Evolutionary conservation across 2,329 filamentous ascomycete species (phyloP).

Genomic region (Penicillium crustosum): DNA sequence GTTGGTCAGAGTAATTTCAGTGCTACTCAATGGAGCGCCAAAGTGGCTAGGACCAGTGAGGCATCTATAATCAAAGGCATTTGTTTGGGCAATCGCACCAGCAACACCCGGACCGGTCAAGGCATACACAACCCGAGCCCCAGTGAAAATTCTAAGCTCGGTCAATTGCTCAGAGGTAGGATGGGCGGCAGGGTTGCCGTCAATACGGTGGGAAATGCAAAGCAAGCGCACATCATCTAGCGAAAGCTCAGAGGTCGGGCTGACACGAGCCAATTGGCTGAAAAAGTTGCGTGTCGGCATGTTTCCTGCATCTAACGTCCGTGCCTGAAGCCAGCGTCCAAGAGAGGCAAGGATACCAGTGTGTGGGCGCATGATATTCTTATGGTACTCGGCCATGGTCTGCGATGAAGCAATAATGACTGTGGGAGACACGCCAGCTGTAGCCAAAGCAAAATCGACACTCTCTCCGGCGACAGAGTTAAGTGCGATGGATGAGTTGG

Average conservation of each 20-base stretch:
- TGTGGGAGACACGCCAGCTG: conserved; percentile 74
- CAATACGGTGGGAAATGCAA: conserved; percentile 72
- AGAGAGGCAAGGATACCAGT: conserved; percentile 64
- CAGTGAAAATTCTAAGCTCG: conserved; percentile 77
- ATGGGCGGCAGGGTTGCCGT: conserved; percentile 58
- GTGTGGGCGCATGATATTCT: conserved; percentile 59
- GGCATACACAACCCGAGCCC: conserved; percentile 79
- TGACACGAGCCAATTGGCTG: conserved; percentile 45
- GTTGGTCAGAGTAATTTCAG: conserved; percentile 69
- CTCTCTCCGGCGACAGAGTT: conserved; percentile 80
- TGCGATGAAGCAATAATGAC: conserved; percentile 76
- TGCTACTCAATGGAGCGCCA: conserved; percentile 73
- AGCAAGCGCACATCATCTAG: conserved; percentile 75
- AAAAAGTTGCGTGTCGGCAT: conserved; percentile 68
- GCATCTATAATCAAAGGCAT: conserved; percentile 79
- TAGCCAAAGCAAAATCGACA: conserved; percentile 70
- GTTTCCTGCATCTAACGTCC: conserved; percentile 68
- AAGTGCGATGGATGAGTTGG: conserved; percentile 79
- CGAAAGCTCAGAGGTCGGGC: conserved; percentile 42
- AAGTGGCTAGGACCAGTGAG: conserved; percentile 63
- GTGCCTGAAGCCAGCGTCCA: conserved; percentile 70
- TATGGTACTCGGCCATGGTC: conserved; percentile 68
- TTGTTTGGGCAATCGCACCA: conserved; percentile 83
- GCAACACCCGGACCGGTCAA: conserved; percentile 80
- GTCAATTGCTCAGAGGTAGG: conserved; percentile 71